Evolutionary conservation across 495 filamentous ascomycete genomes (phyloP), one percentile per base, ranked within the genome.

Genomic region (Darksidea phi): DNA sequence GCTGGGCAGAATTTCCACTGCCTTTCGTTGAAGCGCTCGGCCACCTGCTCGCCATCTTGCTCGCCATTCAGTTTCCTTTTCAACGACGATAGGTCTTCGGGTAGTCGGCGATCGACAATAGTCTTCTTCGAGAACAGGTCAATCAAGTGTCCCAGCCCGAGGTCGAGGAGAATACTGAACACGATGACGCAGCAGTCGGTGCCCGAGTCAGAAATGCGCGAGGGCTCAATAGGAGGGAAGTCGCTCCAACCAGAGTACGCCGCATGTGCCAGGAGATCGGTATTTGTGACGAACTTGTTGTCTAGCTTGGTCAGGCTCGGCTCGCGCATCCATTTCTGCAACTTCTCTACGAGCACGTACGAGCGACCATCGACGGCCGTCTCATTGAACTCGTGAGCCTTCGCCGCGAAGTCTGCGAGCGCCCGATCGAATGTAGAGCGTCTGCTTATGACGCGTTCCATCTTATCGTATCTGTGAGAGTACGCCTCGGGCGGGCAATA

Each of bases 101-200:
- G 18, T 21, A 47, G 56, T 38, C 41, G 48, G 20, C 55, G 43
- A 57, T 73, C 68, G 21, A 54, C 53, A 24, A 70, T 58, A 2
- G 23, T 17, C 28, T 57, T 55, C 47, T 25, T 57, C 7, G n/a
- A 26, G 11, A 56, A 18, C 17, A 11, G 5, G 15, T 70, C 41
- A 43, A 74, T 70, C 23, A 73, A 50, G 36, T 70, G 28, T 32
- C 73, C 73, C 17, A 52, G 54, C 17, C 51, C 57, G 42, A 74
- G 49, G 15, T 69, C 57, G 13, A 72, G 69, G 26, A 75, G 70
- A 34, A 73, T 75, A 37, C 67, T 59, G 49, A 76, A 74, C 0
- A 76, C 70, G 17, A 73, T 61, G 12, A 74, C 34, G 36, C 66
- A 65, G 42, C 56, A 26, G 21, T 68, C 34, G 6, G 46, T 28